Conservation (phyloP, 306 rosid genomes). For the Gastrolobium bilobum region DNA sequence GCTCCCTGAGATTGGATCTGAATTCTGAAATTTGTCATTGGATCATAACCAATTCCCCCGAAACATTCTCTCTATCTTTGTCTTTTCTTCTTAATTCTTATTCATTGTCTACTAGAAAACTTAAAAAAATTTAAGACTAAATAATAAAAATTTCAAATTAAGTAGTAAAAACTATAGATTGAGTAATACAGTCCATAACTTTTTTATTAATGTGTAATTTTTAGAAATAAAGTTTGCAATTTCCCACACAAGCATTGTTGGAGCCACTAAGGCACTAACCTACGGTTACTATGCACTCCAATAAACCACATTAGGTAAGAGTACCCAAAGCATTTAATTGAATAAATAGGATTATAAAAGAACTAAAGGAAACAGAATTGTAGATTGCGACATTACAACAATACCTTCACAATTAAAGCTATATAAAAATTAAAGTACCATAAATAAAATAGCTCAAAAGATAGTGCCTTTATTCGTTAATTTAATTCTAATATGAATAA, state of each 20-base stretch:
- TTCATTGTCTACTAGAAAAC: no score
- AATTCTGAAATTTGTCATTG: no score
- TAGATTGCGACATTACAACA: not conserved
- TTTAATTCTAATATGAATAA: not conserved
- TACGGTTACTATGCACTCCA: not conserved
- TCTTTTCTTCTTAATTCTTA: no score
- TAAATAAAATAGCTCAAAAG: not conserved
- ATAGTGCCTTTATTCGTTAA: constrained; percentile 33
- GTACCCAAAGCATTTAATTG: not conserved
- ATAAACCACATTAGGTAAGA: not conserved
- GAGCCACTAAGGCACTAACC: no score
- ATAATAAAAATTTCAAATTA: no score
- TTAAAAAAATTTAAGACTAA: no score
- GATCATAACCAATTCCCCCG: no score
- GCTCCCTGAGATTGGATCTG: no score
- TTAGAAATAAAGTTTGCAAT: not conserved
- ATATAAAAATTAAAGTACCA: not conserved
- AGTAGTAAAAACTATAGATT: no score
- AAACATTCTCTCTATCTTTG: no score
- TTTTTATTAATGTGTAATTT: no score
- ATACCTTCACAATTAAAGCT: constrained; percentile 29
- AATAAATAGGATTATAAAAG: not conserved
- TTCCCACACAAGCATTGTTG: not conserved
- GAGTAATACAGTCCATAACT: no score
- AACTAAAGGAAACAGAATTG: not conserved